phyloP scores from a whole-genome alignment of 371 early-diverging fungal genomes.

The Gilbertella persicaria region DNA sequence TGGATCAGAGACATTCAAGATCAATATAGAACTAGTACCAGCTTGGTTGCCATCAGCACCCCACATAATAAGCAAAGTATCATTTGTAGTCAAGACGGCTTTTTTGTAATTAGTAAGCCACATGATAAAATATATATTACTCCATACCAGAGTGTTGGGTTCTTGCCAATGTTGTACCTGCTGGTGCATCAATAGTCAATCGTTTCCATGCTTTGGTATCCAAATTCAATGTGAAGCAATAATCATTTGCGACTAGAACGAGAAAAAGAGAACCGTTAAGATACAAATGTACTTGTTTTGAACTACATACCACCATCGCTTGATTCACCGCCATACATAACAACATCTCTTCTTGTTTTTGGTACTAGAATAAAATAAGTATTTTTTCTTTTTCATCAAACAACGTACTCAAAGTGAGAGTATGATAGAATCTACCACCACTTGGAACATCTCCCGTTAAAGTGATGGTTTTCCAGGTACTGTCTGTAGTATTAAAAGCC shows the following conservation, averaged over 20 bases:
- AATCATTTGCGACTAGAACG: neutral
- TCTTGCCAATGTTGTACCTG: neutral
- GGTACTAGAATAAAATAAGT: neutral
- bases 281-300: neutral
- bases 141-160: slow-evolving; percentile 1
- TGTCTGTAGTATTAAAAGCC: neutral
- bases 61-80: slow-evolving; percentile 2
- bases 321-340: slow-evolving; percentile 7
- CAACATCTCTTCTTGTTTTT: slow-evolving; percentile 1
- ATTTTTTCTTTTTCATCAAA: neutral
- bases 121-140: neutral
- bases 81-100: neutral
- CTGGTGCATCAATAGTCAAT: neutral
- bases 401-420: neutral
- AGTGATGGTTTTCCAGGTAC: neutral
- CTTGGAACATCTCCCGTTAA: neutral
- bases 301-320: neutral
- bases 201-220: neutral
- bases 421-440: neutral
- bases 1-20: slow-evolving; percentile 2
- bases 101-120: neutral
- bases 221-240: slow-evolving; percentile 2
- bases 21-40: neutral
- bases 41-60: slow-evolving; percentile 1
- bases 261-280: neutral